Conservation (phyloP, 2,329 filamentous ascomycete genomes). For the Monilinia laxa region DNA sequence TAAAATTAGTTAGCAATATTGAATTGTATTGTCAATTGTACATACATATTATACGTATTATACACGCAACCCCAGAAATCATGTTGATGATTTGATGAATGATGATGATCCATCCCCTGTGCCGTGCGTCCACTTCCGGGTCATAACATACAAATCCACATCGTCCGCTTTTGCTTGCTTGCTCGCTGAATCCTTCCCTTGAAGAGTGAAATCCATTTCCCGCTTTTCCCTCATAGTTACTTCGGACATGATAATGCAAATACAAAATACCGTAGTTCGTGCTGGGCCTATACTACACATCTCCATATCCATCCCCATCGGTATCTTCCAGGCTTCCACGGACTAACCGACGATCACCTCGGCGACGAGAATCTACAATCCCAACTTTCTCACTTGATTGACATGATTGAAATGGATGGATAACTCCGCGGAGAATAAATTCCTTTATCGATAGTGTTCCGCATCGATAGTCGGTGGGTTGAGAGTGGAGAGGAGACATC, state of each 20-base stretch:
- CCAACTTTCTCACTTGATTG: too few relatives aligned
- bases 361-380: background rate
- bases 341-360: background rate
- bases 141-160: background rate
- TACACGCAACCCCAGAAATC: background rate
- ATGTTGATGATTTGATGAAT: background rate
- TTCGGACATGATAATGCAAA: background rate
- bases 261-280: background rate
- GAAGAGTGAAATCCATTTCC: background rate
- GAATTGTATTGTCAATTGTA: background rate
- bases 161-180: background rate
- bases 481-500: too few relatives aligned
- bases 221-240: background rate
- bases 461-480: too few relatives aligned
- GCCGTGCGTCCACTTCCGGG: background rate
- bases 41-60: background rate
- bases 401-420: too few relatives aligned
- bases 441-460: too few relatives aligned
- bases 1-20: background rate
- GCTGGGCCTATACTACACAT: background rate
- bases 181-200: slow-evolving; percentile 5
- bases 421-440: background rate
- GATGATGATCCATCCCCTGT: background rate
- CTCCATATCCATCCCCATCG: too few relatives aligned
- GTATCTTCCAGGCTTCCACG: background rate